Evolutionary conservation across 495 filamentous ascomycete genomes (phyloP).

Genomic region (Xylaria venustula): DNA sequence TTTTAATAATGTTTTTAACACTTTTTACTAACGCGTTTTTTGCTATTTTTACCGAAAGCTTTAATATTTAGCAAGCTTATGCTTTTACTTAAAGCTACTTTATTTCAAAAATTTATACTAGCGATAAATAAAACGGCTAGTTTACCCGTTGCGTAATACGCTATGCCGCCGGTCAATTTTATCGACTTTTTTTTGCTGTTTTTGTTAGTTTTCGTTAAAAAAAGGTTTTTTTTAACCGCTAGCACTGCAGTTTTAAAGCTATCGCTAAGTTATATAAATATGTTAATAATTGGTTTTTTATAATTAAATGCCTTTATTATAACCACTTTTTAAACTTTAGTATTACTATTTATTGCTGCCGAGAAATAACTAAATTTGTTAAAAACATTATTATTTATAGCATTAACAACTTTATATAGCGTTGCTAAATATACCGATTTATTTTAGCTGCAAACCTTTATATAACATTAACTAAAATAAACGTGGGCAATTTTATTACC

Average conservation of each 20-base stretch:
- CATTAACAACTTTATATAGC: background rate
- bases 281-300: background rate
- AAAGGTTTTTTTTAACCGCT: no score
- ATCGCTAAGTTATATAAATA: background rate
- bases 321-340: background rate
- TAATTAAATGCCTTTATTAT: background rate
- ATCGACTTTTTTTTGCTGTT: background rate
- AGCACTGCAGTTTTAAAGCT: background rate
- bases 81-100: background rate
- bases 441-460: no score
- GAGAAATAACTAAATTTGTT: background rate
- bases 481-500: no score
- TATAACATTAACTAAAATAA: no score
- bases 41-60: background rate
- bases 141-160: background rate
- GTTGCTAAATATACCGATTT: no score
- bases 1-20: no score
- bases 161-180: background rate
- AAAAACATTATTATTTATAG: background rate
- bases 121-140: background rate
- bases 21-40: background rate
- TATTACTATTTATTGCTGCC: background rate
- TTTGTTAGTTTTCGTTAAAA: background rate
- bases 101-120: background rate
- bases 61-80: background rate